Base-by-base conservation (phyloP, 495 filamentous ascomycete genomes). In the Astrocystis sublimbata region DNA sequence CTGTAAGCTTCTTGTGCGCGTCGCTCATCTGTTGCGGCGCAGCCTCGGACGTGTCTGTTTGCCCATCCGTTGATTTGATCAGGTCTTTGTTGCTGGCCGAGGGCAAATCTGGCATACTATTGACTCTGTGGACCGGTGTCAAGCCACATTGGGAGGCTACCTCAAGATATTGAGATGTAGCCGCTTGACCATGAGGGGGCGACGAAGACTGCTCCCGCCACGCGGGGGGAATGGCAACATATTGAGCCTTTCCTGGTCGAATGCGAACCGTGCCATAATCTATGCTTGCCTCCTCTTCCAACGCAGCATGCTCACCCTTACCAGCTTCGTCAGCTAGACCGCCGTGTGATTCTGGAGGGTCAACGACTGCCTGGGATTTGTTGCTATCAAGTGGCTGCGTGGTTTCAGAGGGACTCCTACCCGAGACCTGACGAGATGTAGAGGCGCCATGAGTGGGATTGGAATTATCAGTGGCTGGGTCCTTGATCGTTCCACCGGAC, bases 181-280 rank as follows among this genome's bases (percentile, higher is more conserved):
- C 19, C 17, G 4, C 30, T 4, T 35, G 30, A 6, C 19, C 17
- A 3, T 19, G 4, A 2, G 13, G 40, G 12, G 40, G 43, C 6
- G 43, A 45, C n/a, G 41, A 23, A 12, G 43, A 23, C 7, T 49
- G 26, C 15, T 36, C 42, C 17, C 23, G 24, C 58, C 58, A 61
- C 15, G 21, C 47, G 4, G 17, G 5, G 46, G 35, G 47, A 8
- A 61, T 45, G 2, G 36, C 30, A 28, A 33, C 17, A 30, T 36
- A 46, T 10, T 45, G 40, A 46, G 40, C 50, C 24, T 40, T 47
- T 56, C 41, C 51, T 2, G 38, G 60, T 10, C 52, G 50, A 7
- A 54, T 24, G 15, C 38, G 50, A 31, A 62, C 42, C 9, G 60
- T 62, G 23, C 60, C 51, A 23, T 62, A 56, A 28, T 62, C 60